Evolutionary conservation across 352 stramenopile genomes (phyloP).

Genomic region (Phytophthora hibernalis): DNA sequence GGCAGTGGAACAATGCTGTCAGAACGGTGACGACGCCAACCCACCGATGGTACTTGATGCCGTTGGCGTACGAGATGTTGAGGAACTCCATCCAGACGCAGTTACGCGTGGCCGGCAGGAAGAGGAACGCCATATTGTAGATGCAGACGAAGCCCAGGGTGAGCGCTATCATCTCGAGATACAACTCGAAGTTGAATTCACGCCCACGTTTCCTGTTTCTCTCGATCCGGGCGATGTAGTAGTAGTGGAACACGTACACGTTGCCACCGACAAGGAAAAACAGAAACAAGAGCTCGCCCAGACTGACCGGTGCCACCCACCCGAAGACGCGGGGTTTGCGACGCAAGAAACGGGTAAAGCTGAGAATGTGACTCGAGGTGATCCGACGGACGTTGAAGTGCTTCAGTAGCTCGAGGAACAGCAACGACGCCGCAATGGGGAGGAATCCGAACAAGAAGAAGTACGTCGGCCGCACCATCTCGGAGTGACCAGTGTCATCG

Average conservation of each 20-base stretch:
- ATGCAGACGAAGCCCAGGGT: constrained; percentile 49
- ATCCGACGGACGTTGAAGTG: constrained; percentile 46
- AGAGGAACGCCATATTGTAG: constrained; percentile 62
- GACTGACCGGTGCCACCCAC: constrained; percentile 34
- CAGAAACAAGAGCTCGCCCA: constrained; percentile 40
- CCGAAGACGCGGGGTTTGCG: constrained; percentile 43
- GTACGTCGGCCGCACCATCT: constrained; percentile 65
- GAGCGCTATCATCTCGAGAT: constrained; percentile 39
- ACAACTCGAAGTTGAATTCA: constrained; percentile 25
- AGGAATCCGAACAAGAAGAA: constrained; percentile 56
- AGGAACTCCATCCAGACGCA: constrained; percentile 67
- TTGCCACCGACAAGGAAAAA: constrained; percentile 36
- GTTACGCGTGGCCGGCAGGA: constrained; percentile 50
- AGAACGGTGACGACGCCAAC: constrained; percentile 45
- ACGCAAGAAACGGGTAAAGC: constrained; percentile 42
- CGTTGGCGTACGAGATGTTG: constrained; percentile 63
- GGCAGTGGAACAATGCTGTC: constrained; percentile 42
- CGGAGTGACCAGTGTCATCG: constrained; percentile 28
- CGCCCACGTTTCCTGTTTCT: neutral
- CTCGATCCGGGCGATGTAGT: constrained; percentile 3
- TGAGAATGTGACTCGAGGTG: constrained; percentile 32
- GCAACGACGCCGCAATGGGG: constrained; percentile 38
- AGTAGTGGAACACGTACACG: constrained; percentile 39
- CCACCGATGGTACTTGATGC: constrained; percentile 64
- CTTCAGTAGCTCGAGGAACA: constrained; percentile 51